A percentile compares a stretch with the other conserved stretches of the same genome.
phyloP scores from a whole-genome alignment of 2,329 filamentous ascomycete species.

The Neopestalotiopsis clavispora region DNA sequence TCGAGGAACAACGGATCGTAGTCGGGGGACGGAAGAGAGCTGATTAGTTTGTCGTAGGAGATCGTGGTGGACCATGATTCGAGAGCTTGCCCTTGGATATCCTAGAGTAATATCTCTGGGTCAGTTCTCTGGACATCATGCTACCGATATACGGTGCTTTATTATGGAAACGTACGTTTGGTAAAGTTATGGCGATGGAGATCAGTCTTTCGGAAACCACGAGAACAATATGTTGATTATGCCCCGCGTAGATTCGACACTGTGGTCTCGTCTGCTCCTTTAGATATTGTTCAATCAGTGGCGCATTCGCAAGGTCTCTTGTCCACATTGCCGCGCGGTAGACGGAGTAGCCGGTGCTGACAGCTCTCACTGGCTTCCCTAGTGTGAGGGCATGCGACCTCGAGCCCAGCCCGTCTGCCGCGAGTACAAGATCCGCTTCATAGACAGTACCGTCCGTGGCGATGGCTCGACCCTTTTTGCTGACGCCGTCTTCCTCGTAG shows the following conservation, averaged over 20 bases:
- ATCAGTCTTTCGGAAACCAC: slow-evolving; percentile 2
- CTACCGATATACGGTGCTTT: neutral
- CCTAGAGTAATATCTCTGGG: neutral
- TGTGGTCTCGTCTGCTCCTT: neutral
- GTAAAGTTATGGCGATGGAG: slow-evolving; percentile 4
- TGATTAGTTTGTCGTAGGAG: neutral
- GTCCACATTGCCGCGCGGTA: slow-evolving; percentile 26
- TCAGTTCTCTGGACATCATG: neutral
- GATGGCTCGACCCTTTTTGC: slow-evolving; percentile 19
- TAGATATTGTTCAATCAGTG: neutral
- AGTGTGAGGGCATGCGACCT: slow-evolving; percentile 28
- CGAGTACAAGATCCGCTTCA: slow-evolving; percentile 34
- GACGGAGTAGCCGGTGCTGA: slow-evolving; percentile 30
- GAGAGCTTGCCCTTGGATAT: neutral
- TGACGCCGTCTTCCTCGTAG: slow-evolving; percentile 15
- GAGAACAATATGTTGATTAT: neutral
- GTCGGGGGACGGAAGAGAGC: neutral
- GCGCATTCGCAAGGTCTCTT: neutral
- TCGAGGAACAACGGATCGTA: slow-evolving; percentile 15
- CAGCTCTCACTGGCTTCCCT: slow-evolving; percentile 26
- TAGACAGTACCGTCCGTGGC: slow-evolving; percentile 21
- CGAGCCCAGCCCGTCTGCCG: slow-evolving; percentile 36
- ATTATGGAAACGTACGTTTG: neutral
- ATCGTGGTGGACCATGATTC: neutral
- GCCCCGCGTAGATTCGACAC: neutral